Percentiles rank a stretch among this genome's conserved stretches.
phyloP scores from a whole-genome alignment of 495 filamentous ascomycete genomes.

The Entonaema liquescens region DNA sequence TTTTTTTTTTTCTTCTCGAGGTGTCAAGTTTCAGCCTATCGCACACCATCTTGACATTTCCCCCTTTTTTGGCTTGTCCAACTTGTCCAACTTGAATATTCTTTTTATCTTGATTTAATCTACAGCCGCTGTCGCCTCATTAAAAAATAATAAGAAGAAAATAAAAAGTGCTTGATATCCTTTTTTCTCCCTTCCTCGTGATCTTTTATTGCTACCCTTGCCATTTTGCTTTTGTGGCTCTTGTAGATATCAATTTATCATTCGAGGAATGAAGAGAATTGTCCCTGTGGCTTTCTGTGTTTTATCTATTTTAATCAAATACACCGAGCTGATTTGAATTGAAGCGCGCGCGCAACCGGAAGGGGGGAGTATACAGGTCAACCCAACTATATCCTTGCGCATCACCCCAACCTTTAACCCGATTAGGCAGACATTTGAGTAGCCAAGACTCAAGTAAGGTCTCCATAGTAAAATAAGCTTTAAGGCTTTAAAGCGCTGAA shows the following conservation, averaged over 20 bases:
- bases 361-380: no score
- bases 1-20: slow-evolving; percentile 6
- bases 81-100: slow-evolving; percentile 17
- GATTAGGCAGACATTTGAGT: no score
- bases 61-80: slow-evolving; percentile 44
- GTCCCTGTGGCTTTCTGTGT: slow-evolving; percentile 34
- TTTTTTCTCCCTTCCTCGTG: slow-evolving; percentile 11
- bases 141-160: slow-evolving; percentile 6
- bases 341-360: slow-evolving; percentile 18
- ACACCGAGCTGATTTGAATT: not conserved
- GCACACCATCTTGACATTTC: slow-evolving; percentile 22
- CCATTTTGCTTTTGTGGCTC: slow-evolving; percentile 13
- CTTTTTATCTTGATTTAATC: slow-evolving; percentile 20
- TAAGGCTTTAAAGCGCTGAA: no score
- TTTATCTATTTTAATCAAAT: slow-evolving; percentile 36
- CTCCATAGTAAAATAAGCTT: no score
- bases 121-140: slow-evolving; percentile 34
- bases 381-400: no score
- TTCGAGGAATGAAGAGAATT: slow-evolving; percentile 16
- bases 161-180: no score
- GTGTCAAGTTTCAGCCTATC: slow-evolving; percentile 28
- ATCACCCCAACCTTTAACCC: no score
- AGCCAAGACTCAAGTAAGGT: no score
- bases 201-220: slow-evolving; percentile 8
- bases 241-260: not conserved